Conservation (phyloP, 1,284 basidiomycete genomes). For the Termitomyces sp. region DNA sequence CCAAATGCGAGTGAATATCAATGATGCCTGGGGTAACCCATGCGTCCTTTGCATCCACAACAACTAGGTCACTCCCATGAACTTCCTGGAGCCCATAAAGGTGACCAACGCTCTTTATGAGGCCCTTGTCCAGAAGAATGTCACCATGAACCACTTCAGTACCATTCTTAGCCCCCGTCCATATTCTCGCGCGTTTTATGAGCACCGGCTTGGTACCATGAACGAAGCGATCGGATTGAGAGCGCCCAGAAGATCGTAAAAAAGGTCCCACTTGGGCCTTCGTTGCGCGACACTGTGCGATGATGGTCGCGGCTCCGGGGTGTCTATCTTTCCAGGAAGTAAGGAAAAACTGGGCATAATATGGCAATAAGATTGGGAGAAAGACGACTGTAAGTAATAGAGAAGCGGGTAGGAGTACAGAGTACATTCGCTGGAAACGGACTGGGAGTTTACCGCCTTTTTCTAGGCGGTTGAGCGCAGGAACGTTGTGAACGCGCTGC, state of each 20-base stretch:
- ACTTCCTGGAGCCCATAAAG: constrained; percentile 24
- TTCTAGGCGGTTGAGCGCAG: constrained; percentile 7
- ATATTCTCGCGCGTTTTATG: constrained; percentile 42
- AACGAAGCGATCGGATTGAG: constrained; percentile 64
- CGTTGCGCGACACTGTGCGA: constrained; percentile 36
- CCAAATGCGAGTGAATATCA: constrained; percentile 76
- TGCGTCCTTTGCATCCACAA: constrained; percentile 42
- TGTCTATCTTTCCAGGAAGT: neutral
- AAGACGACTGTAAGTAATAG: constrained; percentile 3
- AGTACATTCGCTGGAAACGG: neutral
- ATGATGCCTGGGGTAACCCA: constrained; percentile 60
- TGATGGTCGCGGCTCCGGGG: constrained; percentile 18
- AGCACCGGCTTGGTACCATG: constrained; percentile 52
- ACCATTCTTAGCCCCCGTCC: constrained; percentile 53
- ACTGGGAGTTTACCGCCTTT: constrained; percentile 2
- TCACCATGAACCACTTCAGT: constrained; percentile 47
- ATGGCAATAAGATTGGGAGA: constrained; percentile 7
- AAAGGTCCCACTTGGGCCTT: constrained; percentile 36
- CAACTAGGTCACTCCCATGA: constrained; percentile 29
- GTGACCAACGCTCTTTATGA: constrained; percentile 48
- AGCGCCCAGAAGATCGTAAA: constrained; percentile 42
- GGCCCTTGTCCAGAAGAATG: constrained; percentile 47
- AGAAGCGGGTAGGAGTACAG: constrained; percentile 3
- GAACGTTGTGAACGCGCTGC: constrained; percentile 10
- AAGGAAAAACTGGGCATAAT: neutral